Base-by-base conservation (phyloP, 129 eudicot species). In the Tagetes erecta region DNA sequence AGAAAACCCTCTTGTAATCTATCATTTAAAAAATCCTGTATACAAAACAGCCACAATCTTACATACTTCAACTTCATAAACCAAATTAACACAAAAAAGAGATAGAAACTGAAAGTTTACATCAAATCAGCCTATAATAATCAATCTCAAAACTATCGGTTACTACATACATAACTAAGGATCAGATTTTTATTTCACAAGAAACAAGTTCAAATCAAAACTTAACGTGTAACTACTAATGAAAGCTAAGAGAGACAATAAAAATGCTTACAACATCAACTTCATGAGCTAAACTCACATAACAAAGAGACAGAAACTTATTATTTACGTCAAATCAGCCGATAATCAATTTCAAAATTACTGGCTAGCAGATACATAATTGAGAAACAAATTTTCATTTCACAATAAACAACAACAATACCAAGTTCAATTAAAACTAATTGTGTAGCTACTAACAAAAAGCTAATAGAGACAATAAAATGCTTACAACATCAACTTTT, bases 401-500 rank as follows among this genome's bases (percentile, higher is more conserved):
- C 20, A 33, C 58, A 68, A 45, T 30, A 45, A 45, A 11, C 50
- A 68, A 53, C 14, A 46, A 44, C 27, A 20, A 20, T 20, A 20
- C 27, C 27, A 20, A 20, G 27, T n/a, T 47, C 11, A 34, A 5
- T 2, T 6, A 33, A 10, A 76, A 50, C 46, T 41, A 12, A 6
- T 6, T 6, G 8, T 47, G 52, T 46, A 3, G 14, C 52, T 47
- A 47, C n/a, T 47, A 47, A 20, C 3, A 11, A 44, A 57, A 60
- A 7, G 55, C 13, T 64, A 71, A 31, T 0, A 41, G 35, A 63
- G 50, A 11, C 6, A 34, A 39, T 12, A 55, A 58, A 76, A 45
- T 53, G 53, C 87, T 86, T 81, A 94, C 98, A 85, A 94, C 98
- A 80, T 93, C 98, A 84, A 93, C 87, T 81, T 93, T 90, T 44